Evolutionary conservation across 108 stramenopile species (phyloP), one percentile per base, ranked within the genome.

Genomic region (Pseudonitzschia multistriata): DNA sequence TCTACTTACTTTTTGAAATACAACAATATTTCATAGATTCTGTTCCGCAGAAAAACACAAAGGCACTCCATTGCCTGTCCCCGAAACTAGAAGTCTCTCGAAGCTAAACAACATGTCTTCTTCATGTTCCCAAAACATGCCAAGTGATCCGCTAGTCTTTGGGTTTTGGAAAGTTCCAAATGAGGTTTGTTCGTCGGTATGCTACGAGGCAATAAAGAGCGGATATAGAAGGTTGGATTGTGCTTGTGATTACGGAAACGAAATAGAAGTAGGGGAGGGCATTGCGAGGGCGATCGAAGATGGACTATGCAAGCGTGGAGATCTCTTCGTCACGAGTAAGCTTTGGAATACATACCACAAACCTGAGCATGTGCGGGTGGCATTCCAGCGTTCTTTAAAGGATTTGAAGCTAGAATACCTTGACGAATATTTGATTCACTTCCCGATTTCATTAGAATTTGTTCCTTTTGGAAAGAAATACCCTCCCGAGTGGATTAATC

Each of bases 161-260:
- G 96, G 96, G 24, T 91, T 88, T 76, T 97, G 92, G 92, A 89
- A 92, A 55, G 82, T 91, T 24, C 81, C 78, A 0, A 73, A 86
- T 17, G 81, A 88, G 22, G 74, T 71, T 33, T 77, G 80, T 36
- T 80, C 81, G 28, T 90, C 84, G 1, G 77, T 83, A 31, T 78
- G 78, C 45, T 95, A 90, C 71, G 59, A 87, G 31, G 97, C 97
- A 0, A 95, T 97, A 50, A 39, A 70, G 30, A 71, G 73, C 40
- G 95, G 95, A 55, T 93, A 90, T 54, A 86, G 97, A 55, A 93
- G 95, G 10, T 73, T 97, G 36, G 97, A 97, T 73, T 92, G 88
- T 66, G 97, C 97, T 39, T 95, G 94, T 74, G 97, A 98, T 71
- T 98, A 98, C 75, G 97, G 94, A 0, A 98, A 96, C 75, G 97